Percentiles rank a stretch among this genome's conserved stretches.
Evolutionary conservation across 2,329 filamentous ascomycete species (phyloP).

Genomic region (Hypoxylon sp.): DNA sequence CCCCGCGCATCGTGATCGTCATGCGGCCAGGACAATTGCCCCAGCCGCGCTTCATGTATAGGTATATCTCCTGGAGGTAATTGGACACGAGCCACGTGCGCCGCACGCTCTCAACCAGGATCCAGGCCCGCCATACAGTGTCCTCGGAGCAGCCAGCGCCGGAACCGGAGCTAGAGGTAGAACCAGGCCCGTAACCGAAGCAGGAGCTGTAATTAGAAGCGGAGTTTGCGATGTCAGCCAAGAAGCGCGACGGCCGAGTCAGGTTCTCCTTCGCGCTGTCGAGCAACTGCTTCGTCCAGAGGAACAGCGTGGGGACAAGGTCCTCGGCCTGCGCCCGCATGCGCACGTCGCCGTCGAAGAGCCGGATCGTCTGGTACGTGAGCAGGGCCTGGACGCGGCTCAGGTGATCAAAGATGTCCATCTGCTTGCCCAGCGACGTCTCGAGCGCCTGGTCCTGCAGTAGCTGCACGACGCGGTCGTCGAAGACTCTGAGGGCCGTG

Average conservation of each 20-base stretch:
- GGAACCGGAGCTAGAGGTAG: neutral
- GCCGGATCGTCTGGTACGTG: constrained; percentile 55
- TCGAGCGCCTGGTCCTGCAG: constrained; percentile 46
- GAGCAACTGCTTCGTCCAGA: constrained; percentile 48
- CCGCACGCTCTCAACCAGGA: constrained; percentile 53
- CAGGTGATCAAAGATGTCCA: constrained; percentile 44
- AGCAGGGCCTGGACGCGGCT: constrained; percentile 49
- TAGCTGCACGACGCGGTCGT: constrained; percentile 49
- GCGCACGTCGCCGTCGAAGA: constrained; percentile 56
- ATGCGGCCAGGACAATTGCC: constrained; percentile 51
- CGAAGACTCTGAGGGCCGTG: constrained; percentile 45
- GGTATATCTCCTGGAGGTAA: constrained; percentile 48
- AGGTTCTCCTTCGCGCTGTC: constrained; percentile 36
- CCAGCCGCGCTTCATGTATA: constrained; percentile 50
- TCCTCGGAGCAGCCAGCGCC: constrained; percentile 13
- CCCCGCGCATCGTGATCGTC: constrained; percentile 49
- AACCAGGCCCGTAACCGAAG: neutral
- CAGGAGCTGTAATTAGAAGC: neutral
- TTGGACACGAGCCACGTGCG: constrained; percentile 50
- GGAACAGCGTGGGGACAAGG: constrained; percentile 51
- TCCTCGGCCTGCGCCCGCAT: constrained; percentile 54
- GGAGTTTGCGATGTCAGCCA: constrained; percentile 15
- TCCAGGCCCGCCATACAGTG: constrained; percentile 50
- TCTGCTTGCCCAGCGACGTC: constrained; percentile 24
- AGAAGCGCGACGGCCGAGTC: constrained; percentile 30